Percentiles rank a stretch among this genome's conserved stretches.
Evolutionary conservation across 345 rosid species (phyloP).

Genomic region (Tarenaya hassleriana): DNA sequence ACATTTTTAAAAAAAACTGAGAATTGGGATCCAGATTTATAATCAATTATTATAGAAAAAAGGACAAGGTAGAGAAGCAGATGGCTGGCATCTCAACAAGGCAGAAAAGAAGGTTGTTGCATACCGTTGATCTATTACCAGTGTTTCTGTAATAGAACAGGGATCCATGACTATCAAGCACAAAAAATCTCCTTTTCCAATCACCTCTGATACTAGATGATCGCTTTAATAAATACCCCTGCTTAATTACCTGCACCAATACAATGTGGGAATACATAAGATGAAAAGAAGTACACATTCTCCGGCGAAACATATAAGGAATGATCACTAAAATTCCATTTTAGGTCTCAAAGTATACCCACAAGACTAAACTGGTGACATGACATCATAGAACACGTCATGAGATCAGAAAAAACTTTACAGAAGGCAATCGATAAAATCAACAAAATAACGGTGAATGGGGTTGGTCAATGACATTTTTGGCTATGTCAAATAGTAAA

Average conservation of each 20-base stretch:
- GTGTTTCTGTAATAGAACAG: slow-evolving; percentile 68
- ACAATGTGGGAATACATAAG: slow-evolving; percentile 15
- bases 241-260: slow-evolving; percentile 55
- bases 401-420: too few species aligned
- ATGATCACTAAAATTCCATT: background rate
- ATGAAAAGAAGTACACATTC: background rate
- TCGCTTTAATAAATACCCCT: slow-evolving; percentile 75
- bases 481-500: background rate
- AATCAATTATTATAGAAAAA: background rate
- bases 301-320: background rate
- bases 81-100: slow-evolving; percentile 5
- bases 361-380: too few species aligned
- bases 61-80: background rate
- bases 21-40: background rate
- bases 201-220: slow-evolving; percentile 64
- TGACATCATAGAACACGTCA: too few species aligned
- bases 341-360: too few species aligned
- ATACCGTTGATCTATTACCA: slow-evolving; percentile 51
- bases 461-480: too few species aligned
- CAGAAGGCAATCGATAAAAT: too few species aligned
- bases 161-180: slow-evolving; percentile 73
- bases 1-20: background rate
- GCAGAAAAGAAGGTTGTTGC: slow-evolving; percentile 15
- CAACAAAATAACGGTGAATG: too few species aligned
- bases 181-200: slow-evolving; percentile 89